Percentiles rank a stretch among this genome's conserved stretches.
Conservation (phyloP, 495 filamentous ascomycete genomes). For the Hypoxylon subgilvum region DNA sequence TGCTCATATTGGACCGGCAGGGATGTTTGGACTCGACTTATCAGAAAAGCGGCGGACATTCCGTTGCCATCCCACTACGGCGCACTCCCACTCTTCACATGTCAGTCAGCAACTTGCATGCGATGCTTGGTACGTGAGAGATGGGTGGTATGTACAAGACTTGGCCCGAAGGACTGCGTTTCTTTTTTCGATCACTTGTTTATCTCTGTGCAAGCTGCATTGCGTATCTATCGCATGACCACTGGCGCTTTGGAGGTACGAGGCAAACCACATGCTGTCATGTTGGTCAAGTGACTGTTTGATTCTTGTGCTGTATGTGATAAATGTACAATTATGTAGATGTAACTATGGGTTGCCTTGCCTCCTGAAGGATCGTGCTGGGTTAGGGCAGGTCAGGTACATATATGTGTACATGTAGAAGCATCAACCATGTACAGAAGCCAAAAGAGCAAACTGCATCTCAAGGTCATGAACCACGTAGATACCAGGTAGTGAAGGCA, state of each 20-base stretch:
- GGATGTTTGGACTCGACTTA: constrained; percentile 5
- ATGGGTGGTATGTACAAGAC: neutral
- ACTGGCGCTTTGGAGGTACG: constrained; percentile 7
- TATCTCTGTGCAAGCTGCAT: constrained; percentile 12
- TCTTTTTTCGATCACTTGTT: neutral
- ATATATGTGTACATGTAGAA: too few species aligned
- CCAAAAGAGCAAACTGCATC: too few species aligned
- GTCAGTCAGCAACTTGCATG: constrained; percentile 6
- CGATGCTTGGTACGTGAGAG: too few species aligned
- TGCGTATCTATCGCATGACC: constrained; percentile 26
- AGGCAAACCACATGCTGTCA: constrained; percentile 22
- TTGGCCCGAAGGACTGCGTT: neutral
- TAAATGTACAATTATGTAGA: too few species aligned
- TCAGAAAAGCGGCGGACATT: constrained; percentile 11
- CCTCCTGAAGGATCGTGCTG: constrained; percentile 11
- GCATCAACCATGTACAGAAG: too few species aligned
- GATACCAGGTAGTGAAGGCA: too few species aligned
- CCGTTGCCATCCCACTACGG: neutral
- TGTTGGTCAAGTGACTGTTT: constrained; percentile 16
- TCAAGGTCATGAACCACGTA: too few species aligned
- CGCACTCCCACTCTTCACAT: constrained; percentile 35
- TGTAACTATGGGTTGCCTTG: too few species aligned
- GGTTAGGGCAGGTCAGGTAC: neutral
- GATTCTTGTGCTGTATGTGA: too few species aligned
- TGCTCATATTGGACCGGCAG: constrained; percentile 11